Base-by-base conservation (phyloP, 495 filamentous ascomycete species). In the Neurospora sp. region DNA sequence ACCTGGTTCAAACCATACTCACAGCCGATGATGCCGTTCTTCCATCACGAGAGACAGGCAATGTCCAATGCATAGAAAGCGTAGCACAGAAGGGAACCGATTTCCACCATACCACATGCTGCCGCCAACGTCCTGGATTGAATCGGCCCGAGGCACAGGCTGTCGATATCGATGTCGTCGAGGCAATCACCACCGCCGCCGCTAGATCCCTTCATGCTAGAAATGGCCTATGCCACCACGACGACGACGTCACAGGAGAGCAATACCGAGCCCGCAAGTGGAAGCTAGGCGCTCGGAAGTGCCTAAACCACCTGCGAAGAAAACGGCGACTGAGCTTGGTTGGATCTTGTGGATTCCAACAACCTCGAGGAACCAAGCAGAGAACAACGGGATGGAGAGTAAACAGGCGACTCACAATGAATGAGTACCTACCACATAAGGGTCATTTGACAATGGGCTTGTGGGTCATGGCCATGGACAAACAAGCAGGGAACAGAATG, bases 41-140 rank as follows among this genome's bases (percentile, higher is more conserved):
- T 42, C 0, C 14, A 18, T 1, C 14, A 3, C 0, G 10, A 0
- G 40, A 16, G 4, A 12, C 40, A 41, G 4, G 40, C 4, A 41
- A 41, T 4, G 0, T 39, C 10, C 9, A 39, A 7, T 37, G 35
- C 35, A 39, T 39, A 3, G 39, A 12, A 39, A 10, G 12, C 0
- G 12, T 0, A 41, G 2, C 40, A 1, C 0, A 16, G 4, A 5
- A 41, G 14, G 12, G 1, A 16, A 16, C 4, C 0, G 40, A 6
- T 4, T 0, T 41, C 16, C 14, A 16, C 12, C 5, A 6, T 0
- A 16, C 0, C 1, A 16, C 4, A 6, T 41, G 40, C 14, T 16
- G 4, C 0, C 0, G 4, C 9, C 2, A 10, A 10, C 10, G 0
- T 39, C 39, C 3, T 0, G 39, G 39, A 39, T 0, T 39, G 0